Percentiles rank a stretch among this genome's conserved stretches.
phyloP scores from a whole-genome alignment of 345 rosid species.

The Rhizophora apiculata region DNA sequence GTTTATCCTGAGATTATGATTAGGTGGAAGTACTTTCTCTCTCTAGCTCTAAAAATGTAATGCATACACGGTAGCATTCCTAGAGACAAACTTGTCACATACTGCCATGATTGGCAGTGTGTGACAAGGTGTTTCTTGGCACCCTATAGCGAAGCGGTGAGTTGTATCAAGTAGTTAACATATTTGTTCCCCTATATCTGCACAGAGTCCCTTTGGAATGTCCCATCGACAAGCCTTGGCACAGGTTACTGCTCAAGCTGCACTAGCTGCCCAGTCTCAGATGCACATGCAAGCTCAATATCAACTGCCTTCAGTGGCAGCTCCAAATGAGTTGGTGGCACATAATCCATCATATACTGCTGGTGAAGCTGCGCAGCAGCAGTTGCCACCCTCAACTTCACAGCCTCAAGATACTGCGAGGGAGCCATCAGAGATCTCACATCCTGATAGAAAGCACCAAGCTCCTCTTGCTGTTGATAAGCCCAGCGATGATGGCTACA shows the following conservation, averaged over 20 bases:
- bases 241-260: constrained; percentile 77
- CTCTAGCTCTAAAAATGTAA: not conserved
- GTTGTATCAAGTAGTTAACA: constrained; percentile 1
- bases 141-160: not conserved
- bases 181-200: constrained; percentile 22
- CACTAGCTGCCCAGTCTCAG: constrained; percentile 42
- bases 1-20: not conserved
- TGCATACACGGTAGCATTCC: not conserved
- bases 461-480: constrained; percentile 55
- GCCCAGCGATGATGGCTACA: constrained; percentile 88
- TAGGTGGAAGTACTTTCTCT: not conserved
- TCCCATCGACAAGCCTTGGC: constrained; percentile 82
- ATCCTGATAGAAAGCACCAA: constrained; percentile 54
- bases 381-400: constrained; percentile 38
- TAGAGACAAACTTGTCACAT: not conserved
- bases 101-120: not conserved
- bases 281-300: constrained; percentile 38
- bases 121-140: not conserved
- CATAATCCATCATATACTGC: constrained; percentile 31
- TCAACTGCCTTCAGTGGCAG: constrained; percentile 24
- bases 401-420: constrained; percentile 34
- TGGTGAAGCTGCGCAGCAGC: constrained; percentile 40
- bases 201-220: constrained; percentile 80
- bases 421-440: constrained; percentile 47
- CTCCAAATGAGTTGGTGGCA: constrained; percentile 28